Base-by-base conservation (phyloP, 768 basidiomycete genomes). In the Coprinellus micaceus region DNA sequence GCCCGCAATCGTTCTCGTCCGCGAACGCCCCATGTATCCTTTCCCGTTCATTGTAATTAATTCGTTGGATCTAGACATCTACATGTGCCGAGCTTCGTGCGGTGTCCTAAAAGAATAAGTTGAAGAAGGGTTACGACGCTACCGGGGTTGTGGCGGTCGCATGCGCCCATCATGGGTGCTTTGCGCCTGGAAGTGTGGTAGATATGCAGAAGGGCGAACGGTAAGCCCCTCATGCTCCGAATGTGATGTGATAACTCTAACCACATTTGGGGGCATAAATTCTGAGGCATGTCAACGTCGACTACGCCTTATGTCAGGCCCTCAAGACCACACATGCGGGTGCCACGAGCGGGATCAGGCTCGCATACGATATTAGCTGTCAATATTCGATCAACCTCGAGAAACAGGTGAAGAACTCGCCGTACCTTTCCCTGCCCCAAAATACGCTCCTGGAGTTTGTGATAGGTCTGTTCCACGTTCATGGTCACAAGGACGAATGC, bases 81-180 rank as follows among this genome's bases (percentile, higher is more conserved):
- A 37, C 17, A 17, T 37, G 36, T 17, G 9, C 36, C 9, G 17
- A 47, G 37, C 22, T 36, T 28, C 25, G 21, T 66, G 63, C 46
- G 61, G 54, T 19, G 61, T 62, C 43, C 59, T 65, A 39, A 51
- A 45, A 29, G 68, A 25, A 50, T 5, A 57, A 44, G 3, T 33
- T 54, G 2, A 55, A 53, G n/a, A 60, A 68, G 25, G 53, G 48
- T n/a, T 37, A 67, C 2, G 61, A 63, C 41, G 57, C 58, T 7
- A 69, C 68, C 10, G 66, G 70, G 10, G 63, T 70, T 30, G 70
- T 69, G 11, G 70, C 67, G 4, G 58, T 56, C 56, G 67, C 66
- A 1, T 73, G 69, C 58, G 65, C 64, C 9, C 21, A n/a, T n/a
- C n/a, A n/a, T n/a, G n/a, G n/a, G n/a, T n/a, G n/a, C n/a, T n/a